These are phyloP conservation scores for Hygrocybe coccinea DNA, from an alignment of 768 basidiomycete species.

Conservation along the genomic window DNA sequence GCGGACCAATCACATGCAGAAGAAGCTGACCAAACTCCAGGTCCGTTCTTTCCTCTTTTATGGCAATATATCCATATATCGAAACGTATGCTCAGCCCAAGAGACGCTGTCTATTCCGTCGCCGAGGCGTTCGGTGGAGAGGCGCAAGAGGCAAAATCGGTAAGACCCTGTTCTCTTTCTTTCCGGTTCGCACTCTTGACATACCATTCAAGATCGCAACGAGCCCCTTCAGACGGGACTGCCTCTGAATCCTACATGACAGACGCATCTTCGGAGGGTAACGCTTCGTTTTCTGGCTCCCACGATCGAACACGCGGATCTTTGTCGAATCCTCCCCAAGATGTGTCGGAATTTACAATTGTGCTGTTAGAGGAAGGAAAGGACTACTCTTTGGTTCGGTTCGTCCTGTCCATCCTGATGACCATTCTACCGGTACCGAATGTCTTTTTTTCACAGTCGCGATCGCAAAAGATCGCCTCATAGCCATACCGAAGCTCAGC, in stretches of 20 bases:
- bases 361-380: constrained; percentile 4
- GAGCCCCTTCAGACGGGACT: background rate
- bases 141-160: background rate
- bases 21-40: background rate
- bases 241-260: background rate
- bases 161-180: background rate
- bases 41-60: background rate
- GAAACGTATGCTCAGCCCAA: background rate
- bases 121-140: background rate
- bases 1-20: background rate
- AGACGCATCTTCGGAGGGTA: background rate
- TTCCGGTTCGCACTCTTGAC: background rate
- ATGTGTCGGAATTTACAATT: constrained; percentile 2
- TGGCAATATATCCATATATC: background rate
- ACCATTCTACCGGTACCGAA: too few species aligned
- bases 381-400: background rate
- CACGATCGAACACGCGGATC: background rate
- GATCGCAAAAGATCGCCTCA: background rate
- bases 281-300: background rate
- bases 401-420: background rate
- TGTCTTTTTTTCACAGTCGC: background rate
- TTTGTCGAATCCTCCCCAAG: background rate
- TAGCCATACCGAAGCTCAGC: background rate
- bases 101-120: background rate
- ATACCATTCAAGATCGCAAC: background rate